phyloP scores from a whole-genome alignment of 306 rosid genomes.

The Castanea crenata region DNA sequence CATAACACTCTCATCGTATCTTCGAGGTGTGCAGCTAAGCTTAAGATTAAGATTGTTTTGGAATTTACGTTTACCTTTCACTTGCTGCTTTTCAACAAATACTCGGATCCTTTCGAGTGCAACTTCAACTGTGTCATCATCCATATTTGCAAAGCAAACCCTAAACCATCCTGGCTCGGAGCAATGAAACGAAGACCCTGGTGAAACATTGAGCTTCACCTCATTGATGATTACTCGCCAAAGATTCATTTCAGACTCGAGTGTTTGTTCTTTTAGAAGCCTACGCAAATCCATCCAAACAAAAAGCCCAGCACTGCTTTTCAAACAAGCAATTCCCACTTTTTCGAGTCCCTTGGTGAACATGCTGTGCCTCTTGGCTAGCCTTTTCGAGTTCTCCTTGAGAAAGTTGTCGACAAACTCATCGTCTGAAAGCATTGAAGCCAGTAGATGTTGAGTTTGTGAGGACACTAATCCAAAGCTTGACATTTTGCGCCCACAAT shows the following conservation, averaged over 20 bases:
- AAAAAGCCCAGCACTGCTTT: constrained; percentile 74
- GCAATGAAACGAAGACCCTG: constrained; percentile 78
- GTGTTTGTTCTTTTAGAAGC: constrained; percentile 50
- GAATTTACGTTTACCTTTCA: constrained; percentile 30
- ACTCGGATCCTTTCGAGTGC: constrained; percentile 59
- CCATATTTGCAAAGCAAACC: constrained; percentile 94
- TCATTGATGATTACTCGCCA: constrained; percentile 68
- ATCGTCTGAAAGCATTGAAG: constrained; percentile 66
- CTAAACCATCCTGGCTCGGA: constrained; percentile 89
- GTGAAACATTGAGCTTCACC: constrained; percentile 91
- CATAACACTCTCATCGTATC: constrained; percentile 49
- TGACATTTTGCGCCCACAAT: constrained; percentile 72
- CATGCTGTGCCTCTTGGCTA: constrained; percentile 30
- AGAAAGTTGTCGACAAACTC: constrained; percentile 46
- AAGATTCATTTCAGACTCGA: constrained; percentile 61
- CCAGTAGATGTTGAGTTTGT: constrained; percentile 68
- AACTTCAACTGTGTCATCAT: constrained; percentile 55
- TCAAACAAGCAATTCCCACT: constrained; percentile 57
- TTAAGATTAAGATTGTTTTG: constrained; percentile 30
- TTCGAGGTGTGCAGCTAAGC: constrained; percentile 50
- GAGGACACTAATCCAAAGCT: constrained; percentile 89
- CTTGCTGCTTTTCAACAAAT: constrained; percentile 36
- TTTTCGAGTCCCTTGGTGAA: constrained; percentile 57
- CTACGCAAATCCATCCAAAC: constrained; percentile 78
- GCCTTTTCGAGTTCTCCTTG: constrained; percentile 50